Evolutionary conservation across 2,329 filamentous ascomycete genomes (phyloP), one percentile per base, ranked within the genome.

Genomic region (Aspergillus fumigatus): DNA sequence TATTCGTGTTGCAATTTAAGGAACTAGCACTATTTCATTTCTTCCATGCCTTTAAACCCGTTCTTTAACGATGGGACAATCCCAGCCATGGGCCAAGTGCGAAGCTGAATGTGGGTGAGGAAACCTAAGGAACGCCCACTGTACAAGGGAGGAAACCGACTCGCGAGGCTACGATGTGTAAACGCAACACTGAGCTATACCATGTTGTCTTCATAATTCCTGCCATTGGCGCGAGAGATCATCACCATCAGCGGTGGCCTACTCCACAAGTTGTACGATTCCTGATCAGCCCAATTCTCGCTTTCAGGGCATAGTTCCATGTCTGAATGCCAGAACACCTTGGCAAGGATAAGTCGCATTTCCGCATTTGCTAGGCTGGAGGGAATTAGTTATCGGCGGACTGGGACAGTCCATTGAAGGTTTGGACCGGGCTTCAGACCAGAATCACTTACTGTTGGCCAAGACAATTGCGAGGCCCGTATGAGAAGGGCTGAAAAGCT

Each of bases 291-390:
- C 66, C 67, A 70, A 14, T 54, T n/a, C 3, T 47, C 1, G 4
- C 57, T 60, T 51, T 75, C 70, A 0, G 67, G 56, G 10, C 59
- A 64, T 3, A 77, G 65, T 25, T 71, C 64, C 2, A 77, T 48
- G 41, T 78, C 75, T 35, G 76, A 77, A 32, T 69, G 62, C 55
- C 67, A 75, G 3, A 76, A 51, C 0, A 75, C 51, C 21, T 72
- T 75, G 5, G 72, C 60, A 3, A 74, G 59, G n/a, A 78, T 70
- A 1, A 77, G 63, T 3, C 75, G 75, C 68, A 77, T 75, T 59
- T 77, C 75, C 23, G 60, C 60, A 32, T 66, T 64, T 19, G 67
- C 66, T 3, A 72, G 59, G 43, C 67, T 77, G 38, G 21, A 10
- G 3, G 2, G 8, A 23, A 23, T 29, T 14, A 25, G 1, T 29